These are phyloP conservation scores for Kazachstania sp. DNA, from an alignment of 1,139 yeast species.

Conservation along the genomic window DNA sequence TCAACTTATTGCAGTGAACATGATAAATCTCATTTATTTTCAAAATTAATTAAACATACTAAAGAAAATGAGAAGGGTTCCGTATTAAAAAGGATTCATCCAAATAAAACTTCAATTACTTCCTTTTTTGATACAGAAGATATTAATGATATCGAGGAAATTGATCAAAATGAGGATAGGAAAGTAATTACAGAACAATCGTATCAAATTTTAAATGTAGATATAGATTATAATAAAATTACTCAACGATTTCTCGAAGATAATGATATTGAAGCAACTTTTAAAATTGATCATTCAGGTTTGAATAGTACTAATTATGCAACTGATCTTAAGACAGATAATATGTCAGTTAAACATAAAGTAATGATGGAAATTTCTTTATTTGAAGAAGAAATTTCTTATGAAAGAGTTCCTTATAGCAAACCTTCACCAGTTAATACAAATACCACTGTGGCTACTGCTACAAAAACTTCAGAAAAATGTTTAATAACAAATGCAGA, in stretches of 20 bases:
- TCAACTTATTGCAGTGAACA: neutral
- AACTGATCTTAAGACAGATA: neutral
- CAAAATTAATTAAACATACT: neutral
- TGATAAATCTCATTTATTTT: neutral
- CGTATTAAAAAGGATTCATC: neutral
- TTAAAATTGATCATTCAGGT: neutral
- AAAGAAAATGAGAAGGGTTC: neutral
- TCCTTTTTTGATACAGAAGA: neutral
- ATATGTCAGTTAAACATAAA: constrained; percentile 1
- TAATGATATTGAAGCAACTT: constrained; percentile 1
- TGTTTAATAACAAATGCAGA: neutral
- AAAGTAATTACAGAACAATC: neutral
- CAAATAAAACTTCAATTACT: neutral
- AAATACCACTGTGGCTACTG: no score
- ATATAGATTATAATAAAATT: neutral
- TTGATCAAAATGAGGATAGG: neutral
- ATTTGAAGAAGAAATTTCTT: constrained; percentile 5
- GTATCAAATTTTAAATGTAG: neutral
- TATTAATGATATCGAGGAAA: neutral
- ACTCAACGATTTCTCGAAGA: neutral
- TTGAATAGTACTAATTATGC: neutral
- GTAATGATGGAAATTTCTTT: constrained; percentile 2
- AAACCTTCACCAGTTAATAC: neutral
- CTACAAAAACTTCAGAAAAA: neutral
- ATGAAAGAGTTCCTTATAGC: neutral